These are phyloP conservation scores for Globisporangium nodosum DNA, from an alignment of 352 stramenopile genomes.

Conservation along the genomic window DNA sequence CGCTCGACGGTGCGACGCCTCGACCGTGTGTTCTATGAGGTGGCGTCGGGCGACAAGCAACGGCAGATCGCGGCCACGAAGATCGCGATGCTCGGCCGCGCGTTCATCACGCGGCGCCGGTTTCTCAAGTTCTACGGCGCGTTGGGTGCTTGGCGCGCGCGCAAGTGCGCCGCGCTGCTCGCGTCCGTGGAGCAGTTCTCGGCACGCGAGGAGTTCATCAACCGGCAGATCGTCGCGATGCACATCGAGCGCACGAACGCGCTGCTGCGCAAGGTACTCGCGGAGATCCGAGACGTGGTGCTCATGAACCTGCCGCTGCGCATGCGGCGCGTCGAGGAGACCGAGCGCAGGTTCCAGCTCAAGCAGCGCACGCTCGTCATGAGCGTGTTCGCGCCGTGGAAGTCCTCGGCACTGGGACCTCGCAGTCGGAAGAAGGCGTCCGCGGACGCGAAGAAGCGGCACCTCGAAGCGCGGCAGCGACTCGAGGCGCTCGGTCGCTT, in stretches of 20 bases:
- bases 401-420: slow-evolving; percentile 39
- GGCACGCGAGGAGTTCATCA: slow-evolving; percentile 56
- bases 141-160: slow-evolving; percentile 45
- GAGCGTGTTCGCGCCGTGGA: slow-evolving; percentile 47
- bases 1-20: slow-evolving; percentile 57
- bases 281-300: slow-evolving; percentile 62
- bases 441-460: slow-evolving; percentile 32
- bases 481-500: slow-evolving; percentile 62
- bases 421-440: slow-evolving; percentile 52
- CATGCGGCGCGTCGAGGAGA: slow-evolving; percentile 45
- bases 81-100: slow-evolving; percentile 47
- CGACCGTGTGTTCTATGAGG: slow-evolving; percentile 75
- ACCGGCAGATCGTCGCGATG: slow-evolving; percentile 41
- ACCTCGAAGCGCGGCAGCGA: slow-evolving; percentile 38
- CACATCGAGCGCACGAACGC: slow-evolving; percentile 27
- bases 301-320: slow-evolving; percentile 63
- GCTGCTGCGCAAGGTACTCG: slow-evolving; percentile 42
- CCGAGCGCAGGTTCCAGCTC: slow-evolving; percentile 35
- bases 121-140: slow-evolving; percentile 34
- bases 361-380: slow-evolving; percentile 37
- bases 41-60: slow-evolving; percentile 68
- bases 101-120: slow-evolving; percentile 46
- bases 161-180: slow-evolving; percentile 33
- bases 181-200: slow-evolving; percentile 60
- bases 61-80: slow-evolving; percentile 62